Conservation (phyloP, 768 basidiomycete species). For the Multifurca ochricompacta region DNA sequence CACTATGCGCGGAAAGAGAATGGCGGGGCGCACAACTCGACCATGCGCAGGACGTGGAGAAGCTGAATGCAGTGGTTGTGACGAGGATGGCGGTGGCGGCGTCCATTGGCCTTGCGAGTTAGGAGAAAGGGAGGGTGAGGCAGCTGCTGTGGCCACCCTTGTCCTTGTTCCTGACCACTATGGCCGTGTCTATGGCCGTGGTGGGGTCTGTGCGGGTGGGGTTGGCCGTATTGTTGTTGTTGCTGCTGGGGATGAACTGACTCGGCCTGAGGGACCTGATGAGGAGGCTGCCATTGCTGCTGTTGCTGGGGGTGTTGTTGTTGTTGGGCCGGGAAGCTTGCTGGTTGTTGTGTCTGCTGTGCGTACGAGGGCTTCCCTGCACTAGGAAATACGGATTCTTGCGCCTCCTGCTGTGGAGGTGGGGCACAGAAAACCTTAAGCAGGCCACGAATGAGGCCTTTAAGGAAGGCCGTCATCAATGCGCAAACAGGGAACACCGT, state of each 20-base stretch:
- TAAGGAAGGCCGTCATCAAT: conserved; percentile 2
- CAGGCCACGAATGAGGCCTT: conserved; percentile 1
- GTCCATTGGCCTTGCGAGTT: conserved; percentile 1
- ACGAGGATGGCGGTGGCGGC: neutral
- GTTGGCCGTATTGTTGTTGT: conserved; percentile 14
- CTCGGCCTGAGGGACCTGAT: conserved; percentile 13
- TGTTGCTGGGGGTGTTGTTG: conserved; percentile 11
- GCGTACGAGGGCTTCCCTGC: neutral
- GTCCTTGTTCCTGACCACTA: conserved; percentile 10
- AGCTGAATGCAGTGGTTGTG: neutral
- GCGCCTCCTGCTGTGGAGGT: neutral
- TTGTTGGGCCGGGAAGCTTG: neutral
- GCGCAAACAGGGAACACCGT: neutral
- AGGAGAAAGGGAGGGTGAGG: neutral
- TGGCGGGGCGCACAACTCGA: conserved; percentile 11
- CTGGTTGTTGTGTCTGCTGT: conserved; percentile 16
- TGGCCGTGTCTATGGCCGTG: conserved; percentile 19
- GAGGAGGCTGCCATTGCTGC: conserved; percentile 16
- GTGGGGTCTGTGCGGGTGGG: conserved; percentile 21
- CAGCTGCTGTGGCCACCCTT: neutral
- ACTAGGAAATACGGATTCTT: neutral
- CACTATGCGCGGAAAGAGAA: neutral
- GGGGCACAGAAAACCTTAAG: conserved; percentile 5
- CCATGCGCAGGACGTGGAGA: conserved; percentile 7
- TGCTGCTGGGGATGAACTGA: neutral